Evolutionary conservation across 1,139 yeast species (phyloP), one percentile per base, ranked within the genome.

Genomic region (Yamadazyma aaseri): DNA sequence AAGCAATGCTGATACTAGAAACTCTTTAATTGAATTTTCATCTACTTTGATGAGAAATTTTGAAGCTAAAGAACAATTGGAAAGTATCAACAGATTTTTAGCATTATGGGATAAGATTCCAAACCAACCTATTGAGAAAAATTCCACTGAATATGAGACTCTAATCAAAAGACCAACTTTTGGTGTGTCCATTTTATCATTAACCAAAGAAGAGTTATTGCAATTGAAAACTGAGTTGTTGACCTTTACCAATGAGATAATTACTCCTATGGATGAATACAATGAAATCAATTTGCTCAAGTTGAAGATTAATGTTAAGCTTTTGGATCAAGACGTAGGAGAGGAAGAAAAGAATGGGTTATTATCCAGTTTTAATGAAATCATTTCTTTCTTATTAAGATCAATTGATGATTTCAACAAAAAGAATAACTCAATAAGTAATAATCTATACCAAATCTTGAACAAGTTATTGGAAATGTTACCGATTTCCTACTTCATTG

Each of bases 401-500:
- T 46, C 58, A 13, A 58, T 69, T 41, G 74, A 68, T 33, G 20
- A 49, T 51, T 38, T 37, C 9, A 40, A 42, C 28, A 44, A 42
- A 21, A 44, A 45, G 29, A 39, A 22, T n/a, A 40, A 16, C 53
- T 48, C 25, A 6, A 49, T 65, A 11, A 46, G 57, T 17, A 36
- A 44, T 26, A 55, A 56, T 33, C 56, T 67, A 43, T 66, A 65
- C 45, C 69, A 64, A 17, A 60, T 86, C 33, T 66, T 90, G 45
- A 76, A 79, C 28, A 75, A 74, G 45, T 63, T 82, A 44, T 63
- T 90, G 44, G 79, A 79, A 39, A 65, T 87, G 42, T 66, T 90
- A 37, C 97, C 97, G 18, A 74, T 89, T 46, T 72, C 71, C 38
- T 74, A 79, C 46, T 89, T 86, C 53, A 81, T 85, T 25, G 67